These are phyloP conservation scores for Fusarium goolgardi DNA, from an alignment of 2,329 filamentous ascomycete species.

Conservation along the genomic window DNA sequence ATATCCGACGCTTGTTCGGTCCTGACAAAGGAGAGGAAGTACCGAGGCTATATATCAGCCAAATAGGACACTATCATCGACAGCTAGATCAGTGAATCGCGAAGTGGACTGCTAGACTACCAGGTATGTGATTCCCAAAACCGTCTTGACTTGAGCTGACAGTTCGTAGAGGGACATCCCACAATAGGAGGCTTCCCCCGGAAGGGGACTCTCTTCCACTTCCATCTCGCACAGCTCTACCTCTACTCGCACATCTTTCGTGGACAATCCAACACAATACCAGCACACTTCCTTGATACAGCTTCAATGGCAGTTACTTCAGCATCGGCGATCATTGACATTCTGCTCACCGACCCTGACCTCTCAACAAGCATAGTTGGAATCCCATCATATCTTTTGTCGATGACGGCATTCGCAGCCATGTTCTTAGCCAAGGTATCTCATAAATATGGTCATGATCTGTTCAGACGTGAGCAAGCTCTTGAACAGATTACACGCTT, in stretches of 20 bases:
- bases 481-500: slow-evolving; percentile 53
- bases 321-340: slow-evolving; percentile 58
- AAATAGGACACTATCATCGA: slow-evolving; percentile 52
- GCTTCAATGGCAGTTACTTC: slow-evolving; percentile 52
- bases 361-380: slow-evolving; percentile 55
- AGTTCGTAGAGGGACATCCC: slow-evolving; percentile 43
- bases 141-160: neutral
- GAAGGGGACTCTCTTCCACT: slow-evolving; percentile 56
- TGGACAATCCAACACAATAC: slow-evolving; percentile 51
- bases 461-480: slow-evolving; percentile 54
- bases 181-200: slow-evolving; percentile 55
- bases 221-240: slow-evolving; percentile 56
- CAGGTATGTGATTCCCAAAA: slow-evolving; percentile 37
- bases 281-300: slow-evolving; percentile 51
- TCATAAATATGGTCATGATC: slow-evolving; percentile 55
- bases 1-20: slow-evolving; percentile 66
- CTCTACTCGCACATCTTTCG: slow-evolving; percentile 57
- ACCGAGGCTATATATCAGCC: slow-evolving; percentile 62
- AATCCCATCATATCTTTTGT: slow-evolving; percentile 63
- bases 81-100: slow-evolving; percentile 55
- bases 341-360: slow-evolving; percentile 57
- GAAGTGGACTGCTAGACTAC: slow-evolving; percentile 50
- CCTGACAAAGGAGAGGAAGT: slow-evolving; percentile 64
- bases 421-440: slow-evolving; percentile 63
- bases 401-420: slow-evolving; percentile 65